These are phyloP conservation scores for Dryas octopetala DNA, from an alignment of 306 rosid species.

Conservation along the genomic window DNA sequence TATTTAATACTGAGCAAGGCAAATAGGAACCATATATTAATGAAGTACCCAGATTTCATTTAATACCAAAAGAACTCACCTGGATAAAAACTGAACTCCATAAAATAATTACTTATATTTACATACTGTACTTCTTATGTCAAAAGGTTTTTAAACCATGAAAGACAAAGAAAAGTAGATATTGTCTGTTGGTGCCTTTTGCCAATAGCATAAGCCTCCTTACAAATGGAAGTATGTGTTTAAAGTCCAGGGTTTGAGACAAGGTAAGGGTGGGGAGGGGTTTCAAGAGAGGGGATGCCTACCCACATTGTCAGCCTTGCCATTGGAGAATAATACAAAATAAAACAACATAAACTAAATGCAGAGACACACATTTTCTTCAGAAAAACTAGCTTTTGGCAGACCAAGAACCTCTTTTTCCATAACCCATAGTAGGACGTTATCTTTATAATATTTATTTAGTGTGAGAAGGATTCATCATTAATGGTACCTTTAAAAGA, in stretches of 20 bases:
- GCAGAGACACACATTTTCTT: background rate
- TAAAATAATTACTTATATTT: background rate
- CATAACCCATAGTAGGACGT: background rate
- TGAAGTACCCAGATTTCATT: background rate
- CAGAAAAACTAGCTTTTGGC: background rate
- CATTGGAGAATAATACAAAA: background rate
- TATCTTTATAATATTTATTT: background rate
- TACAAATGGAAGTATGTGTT: background rate
- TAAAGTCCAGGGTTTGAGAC: background rate
- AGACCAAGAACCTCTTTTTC: background rate
- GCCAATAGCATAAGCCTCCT: background rate
- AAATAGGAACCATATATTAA: background rate
- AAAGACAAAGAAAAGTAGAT: background rate
- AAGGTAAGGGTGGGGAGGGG: background rate
- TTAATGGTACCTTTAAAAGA: constrained; percentile 70
- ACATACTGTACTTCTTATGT: background rate
- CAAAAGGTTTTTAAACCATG: background rate
- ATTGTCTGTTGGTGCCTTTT: background rate
- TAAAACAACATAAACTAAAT: background rate
- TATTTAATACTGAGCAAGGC: background rate
- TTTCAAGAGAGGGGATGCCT: background rate
- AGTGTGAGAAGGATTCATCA: background rate
- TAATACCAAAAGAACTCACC: background rate
- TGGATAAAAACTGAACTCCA: background rate
- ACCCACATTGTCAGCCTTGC: background rate